Percentiles rank a stretch among this genome's conserved stretches.
Conservation (phyloP, 1,139 yeast species). For the Petasospora rhodanensis region DNA sequence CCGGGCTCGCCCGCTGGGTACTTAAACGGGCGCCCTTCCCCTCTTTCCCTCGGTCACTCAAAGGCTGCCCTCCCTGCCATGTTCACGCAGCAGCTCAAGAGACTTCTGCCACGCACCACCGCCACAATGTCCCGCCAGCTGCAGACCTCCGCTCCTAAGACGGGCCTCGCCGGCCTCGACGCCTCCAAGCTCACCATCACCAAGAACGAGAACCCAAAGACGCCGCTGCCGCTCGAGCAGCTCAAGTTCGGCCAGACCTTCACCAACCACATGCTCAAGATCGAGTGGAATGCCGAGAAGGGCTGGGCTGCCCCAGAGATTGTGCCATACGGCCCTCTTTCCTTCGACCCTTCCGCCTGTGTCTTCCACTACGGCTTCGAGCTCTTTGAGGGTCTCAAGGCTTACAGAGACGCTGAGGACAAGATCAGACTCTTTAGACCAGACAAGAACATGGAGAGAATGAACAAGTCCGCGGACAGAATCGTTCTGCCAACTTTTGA, state of each 20-base stretch:
- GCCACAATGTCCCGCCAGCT: conserved; percentile 3
- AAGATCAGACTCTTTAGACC: conserved; percentile 83
- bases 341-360: conserved; percentile 79
- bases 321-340: conserved; percentile 73
- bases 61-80: conserved; percentile 1
- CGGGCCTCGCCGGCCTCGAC: conserved; percentile 46
- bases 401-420: conserved; percentile 69
- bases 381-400: conserved; percentile 94
- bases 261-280: conserved; percentile 85
- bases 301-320: conserved; percentile 92
- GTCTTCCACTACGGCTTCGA: conserved; percentile 96
- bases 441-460: conserved; percentile 84
- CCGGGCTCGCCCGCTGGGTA: too few species aligned
- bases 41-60: too few species aligned
- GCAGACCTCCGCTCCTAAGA: conserved; percentile 10
- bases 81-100: conserved; percentile 6
- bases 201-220: conserved; percentile 56
- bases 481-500: conserved; percentile 86
- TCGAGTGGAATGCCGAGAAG: conserved; percentile 70
- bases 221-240: conserved; percentile 64
- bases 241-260: conserved; percentile 83
- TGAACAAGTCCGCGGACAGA: conserved; percentile 83
- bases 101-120: conserved; percentile 6
- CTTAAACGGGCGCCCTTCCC: too few species aligned
- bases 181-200: conserved; percentile 62